Percentiles rank a stretch among this genome's conserved stretches.
phyloP scores from a whole-genome alignment of 768 basidiomycete species.

The Arthromyces matolae region DNA sequence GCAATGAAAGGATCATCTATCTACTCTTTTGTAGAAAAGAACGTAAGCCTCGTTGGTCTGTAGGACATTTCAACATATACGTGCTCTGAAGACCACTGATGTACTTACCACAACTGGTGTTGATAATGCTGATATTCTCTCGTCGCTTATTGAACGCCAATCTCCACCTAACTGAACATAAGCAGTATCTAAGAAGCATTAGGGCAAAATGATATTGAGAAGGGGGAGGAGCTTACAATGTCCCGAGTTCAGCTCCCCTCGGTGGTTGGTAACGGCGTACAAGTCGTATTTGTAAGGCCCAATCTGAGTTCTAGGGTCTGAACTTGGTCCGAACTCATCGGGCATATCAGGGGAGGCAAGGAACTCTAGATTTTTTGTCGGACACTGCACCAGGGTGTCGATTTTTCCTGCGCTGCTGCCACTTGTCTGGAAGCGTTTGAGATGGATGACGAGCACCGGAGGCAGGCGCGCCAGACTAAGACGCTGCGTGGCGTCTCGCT shows the following conservation, averaged over 20 bases:
- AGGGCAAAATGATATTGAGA: slow-evolving; percentile 2
- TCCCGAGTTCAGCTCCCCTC: slow-evolving; percentile 88
- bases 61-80: slow-evolving; percentile 2
- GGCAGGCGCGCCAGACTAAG: slow-evolving; percentile 90
- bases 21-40: slow-evolving; percentile 72
- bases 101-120: slow-evolving; percentile 68
- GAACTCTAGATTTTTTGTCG: slow-evolving; percentile 50
- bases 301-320: slow-evolving; percentile 78
- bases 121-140: slow-evolving; percentile 1
- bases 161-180: slow-evolving; percentile 82
- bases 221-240: slow-evolving; percentile 68
- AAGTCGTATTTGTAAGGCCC: slow-evolving; percentile 92
- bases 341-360: slow-evolving; percentile 74
- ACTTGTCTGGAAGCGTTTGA: slow-evolving; percentile 89
- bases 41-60: slow-evolving; percentile 70
- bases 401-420: slow-evolving; percentile 95
- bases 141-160: slow-evolving; percentile 45
- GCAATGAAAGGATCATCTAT: slow-evolving; percentile 31
- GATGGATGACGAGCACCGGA: slow-evolving; percentile 86
- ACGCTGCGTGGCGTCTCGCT: slow-evolving; percentile 81
- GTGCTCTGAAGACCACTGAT: neutral
- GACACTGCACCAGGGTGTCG: slow-evolving; percentile 92
- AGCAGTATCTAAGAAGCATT: slow-evolving; percentile 70
- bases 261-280: slow-evolving; percentile 95
- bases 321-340: slow-evolving; percentile 35